phyloP scores from a whole-genome alignment of 2,329 filamentous ascomycete genomes.

The Paraconiothyrium sp. region DNA sequence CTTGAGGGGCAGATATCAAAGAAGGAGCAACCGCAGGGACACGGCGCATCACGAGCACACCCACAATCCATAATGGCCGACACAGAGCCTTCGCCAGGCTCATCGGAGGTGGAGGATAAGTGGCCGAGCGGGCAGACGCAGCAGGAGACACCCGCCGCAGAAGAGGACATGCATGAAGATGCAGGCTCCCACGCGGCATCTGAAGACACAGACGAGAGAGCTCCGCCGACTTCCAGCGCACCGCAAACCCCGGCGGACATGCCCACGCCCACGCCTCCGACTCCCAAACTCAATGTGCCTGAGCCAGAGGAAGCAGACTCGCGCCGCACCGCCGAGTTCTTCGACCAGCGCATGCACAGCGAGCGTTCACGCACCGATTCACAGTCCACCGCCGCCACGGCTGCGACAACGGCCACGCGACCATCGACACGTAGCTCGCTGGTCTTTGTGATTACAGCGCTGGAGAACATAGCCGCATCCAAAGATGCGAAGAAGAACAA shows the following conservation, averaged over 20 bases:
- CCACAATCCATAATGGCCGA: constrained; percentile 45
- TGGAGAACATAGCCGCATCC: constrained; percentile 90
- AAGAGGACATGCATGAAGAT: constrained; percentile 24
- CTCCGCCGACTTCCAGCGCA: constrained; percentile 25
- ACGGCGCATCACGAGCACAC: constrained; percentile 22
- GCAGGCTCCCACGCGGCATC: constrained; percentile 30
- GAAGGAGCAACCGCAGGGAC: constrained; percentile 16
- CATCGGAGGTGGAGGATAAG: constrained; percentile 21
- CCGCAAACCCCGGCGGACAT: constrained; percentile 28
- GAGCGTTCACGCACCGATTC: constrained; percentile 66
- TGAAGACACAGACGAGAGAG: constrained; percentile 26
- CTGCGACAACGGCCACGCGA: constrained; percentile 60
- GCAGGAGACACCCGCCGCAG: constrained; percentile 22
- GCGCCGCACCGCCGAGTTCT: constrained; percentile 46
- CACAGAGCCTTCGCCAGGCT: constrained; percentile 31
- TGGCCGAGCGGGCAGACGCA: constrained; percentile 23
- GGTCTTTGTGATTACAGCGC: constrained; percentile 91
- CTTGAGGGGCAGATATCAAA: constrained; percentile 30
- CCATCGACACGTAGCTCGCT: constrained; percentile 85
- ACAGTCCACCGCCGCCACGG: constrained; percentile 62
- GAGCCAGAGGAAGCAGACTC: constrained; percentile 39
- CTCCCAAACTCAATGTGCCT: constrained; percentile 38
- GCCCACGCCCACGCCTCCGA: constrained; percentile 31
- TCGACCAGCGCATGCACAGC: constrained; percentile 42
- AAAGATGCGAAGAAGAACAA: constrained; percentile 91